Conservation (phyloP, 2,329 filamentous ascomycete species). For the Diaporthe destruens region DNA sequence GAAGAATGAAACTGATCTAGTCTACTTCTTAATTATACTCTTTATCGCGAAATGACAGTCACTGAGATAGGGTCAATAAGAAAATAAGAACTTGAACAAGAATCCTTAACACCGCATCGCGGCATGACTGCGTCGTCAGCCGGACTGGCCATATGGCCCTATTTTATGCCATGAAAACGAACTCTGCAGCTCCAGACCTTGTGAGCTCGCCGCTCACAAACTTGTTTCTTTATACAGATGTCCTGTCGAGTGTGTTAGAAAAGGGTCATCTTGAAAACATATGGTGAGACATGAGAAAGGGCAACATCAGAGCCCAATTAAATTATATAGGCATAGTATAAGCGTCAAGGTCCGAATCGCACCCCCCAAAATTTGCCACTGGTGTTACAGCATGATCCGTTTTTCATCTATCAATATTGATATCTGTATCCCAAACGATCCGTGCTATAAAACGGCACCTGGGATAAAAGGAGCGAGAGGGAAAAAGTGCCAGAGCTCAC, state of each 20-base stretch:
- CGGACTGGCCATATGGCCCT: no score
- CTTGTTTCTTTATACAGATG: background rate
- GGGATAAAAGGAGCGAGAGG: background rate
- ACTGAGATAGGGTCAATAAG: no score
- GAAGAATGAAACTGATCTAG: no score
- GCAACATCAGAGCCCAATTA: background rate
- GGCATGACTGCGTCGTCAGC: no score
- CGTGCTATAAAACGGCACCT: no score
- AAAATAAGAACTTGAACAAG: no score
- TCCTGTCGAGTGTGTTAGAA: background rate
- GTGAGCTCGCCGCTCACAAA: background rate
- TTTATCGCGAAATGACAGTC: no score
- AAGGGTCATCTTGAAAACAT: background rate
- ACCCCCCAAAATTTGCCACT: background rate
- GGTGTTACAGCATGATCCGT: background rate
- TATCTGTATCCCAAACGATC: background rate
- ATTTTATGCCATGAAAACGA: background rate
- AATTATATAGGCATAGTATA: background rate
- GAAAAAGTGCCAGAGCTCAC: background rate
- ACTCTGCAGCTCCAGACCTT: background rate
- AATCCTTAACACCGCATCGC: no score
- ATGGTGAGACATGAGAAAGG: background rate
- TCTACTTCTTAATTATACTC: no score
- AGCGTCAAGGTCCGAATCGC: background rate
- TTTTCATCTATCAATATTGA: background rate